Conservation (phyloP, 805 yeast species). For the Clavispora carvajalis region DNA sequence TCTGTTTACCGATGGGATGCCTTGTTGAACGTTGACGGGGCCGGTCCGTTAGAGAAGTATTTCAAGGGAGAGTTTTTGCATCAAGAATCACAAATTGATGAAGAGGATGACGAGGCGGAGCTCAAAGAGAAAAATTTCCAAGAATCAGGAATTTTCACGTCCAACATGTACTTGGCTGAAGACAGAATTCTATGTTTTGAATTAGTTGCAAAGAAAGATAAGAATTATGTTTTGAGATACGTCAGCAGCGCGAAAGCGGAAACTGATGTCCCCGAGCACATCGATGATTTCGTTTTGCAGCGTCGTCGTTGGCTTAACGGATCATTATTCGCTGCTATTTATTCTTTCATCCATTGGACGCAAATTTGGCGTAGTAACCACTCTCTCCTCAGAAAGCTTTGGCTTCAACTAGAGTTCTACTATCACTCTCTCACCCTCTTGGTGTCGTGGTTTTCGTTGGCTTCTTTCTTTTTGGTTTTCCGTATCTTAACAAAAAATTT, state of each 20-base stretch:
- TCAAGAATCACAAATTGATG: constrained; percentile 45
- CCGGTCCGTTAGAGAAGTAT: constrained; percentile 82
- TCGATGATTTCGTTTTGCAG: constrained; percentile 92
- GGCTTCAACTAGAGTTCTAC: constrained; percentile 80
- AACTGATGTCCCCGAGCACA: constrained; percentile 93
- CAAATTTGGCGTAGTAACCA: constrained; percentile 90
- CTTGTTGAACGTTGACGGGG: constrained; percentile 63
- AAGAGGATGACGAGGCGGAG: constrained; percentile 33
- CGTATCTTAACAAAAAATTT: constrained; percentile 77
- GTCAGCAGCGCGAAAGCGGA: constrained; percentile 93
- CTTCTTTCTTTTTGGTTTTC: constrained; percentile 88
- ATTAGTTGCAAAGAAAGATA: constrained; percentile 76
- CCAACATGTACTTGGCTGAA: constrained; percentile 96
- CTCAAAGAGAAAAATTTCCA: constrained; percentile 27
- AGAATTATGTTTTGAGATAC: constrained; percentile 85
- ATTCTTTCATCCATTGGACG: constrained; percentile 77
- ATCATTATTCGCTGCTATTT: constrained; percentile 93
- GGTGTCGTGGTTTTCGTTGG: constrained; percentile 89
- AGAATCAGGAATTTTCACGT: constrained; percentile 73
- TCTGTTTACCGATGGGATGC: constrained; percentile 90
- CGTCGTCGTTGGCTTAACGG: constrained; percentile 99
- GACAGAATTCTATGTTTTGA: constrained; percentile 97
- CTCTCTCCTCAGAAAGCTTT: constrained; percentile 69
- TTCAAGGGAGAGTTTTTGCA: constrained; percentile 87
- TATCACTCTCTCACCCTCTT: constrained; percentile 77